These are phyloP conservation scores for Fusarium verrucosum DNA, from an alignment of 2,329 filamentous ascomycete species.

Conservation along the genomic window DNA sequence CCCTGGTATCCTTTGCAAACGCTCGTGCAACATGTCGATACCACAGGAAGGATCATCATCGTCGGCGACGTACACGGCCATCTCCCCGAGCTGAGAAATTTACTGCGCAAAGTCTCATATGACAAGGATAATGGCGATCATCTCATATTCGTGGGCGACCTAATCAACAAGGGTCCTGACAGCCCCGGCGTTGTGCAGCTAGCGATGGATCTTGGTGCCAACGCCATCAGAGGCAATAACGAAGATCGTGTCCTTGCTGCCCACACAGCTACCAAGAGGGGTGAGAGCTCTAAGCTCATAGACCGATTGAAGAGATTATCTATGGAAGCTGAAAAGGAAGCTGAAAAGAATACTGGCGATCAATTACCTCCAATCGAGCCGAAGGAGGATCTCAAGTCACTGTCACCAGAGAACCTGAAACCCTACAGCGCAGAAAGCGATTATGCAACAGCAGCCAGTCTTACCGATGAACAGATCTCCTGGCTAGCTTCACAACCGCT, in stretches of 20 bases:
- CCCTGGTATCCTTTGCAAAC: background rate
- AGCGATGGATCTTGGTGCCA: slow-evolving; percentile 74
- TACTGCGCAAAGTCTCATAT: slow-evolving; percentile 75
- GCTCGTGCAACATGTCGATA: background rate
- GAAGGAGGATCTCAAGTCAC: background rate
- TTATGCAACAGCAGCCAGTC: slow-evolving; percentile 23
- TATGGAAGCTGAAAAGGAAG: background rate
- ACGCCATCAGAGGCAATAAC: slow-evolving; percentile 85
- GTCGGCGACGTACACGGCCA: slow-evolving; percentile 93
- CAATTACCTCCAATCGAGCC: background rate
- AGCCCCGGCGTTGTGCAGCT: slow-evolving; percentile 78
- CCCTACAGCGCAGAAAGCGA: slow-evolving; percentile 31
- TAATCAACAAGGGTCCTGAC: slow-evolving; percentile 85
- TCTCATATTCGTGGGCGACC: slow-evolving; percentile 76
- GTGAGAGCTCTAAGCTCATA: background rate
- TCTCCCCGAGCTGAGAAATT: slow-evolving; percentile 66
- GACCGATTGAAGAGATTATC: background rate
- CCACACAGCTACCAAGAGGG: slow-evolving; percentile 13
- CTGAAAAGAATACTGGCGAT: background rate
- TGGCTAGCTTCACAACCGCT: slow-evolving; percentile 29
- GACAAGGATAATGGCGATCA: slow-evolving; percentile 64
- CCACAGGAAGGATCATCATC: slow-evolving; percentile 59
- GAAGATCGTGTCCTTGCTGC: slow-evolving; percentile 78
- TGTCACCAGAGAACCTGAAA: slow-evolving; percentile 15
- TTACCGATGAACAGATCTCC: slow-evolving; percentile 12